phyloP scores from a whole-genome alignment of 129 eudicot genomes.

The Apium graveolens region DNA sequence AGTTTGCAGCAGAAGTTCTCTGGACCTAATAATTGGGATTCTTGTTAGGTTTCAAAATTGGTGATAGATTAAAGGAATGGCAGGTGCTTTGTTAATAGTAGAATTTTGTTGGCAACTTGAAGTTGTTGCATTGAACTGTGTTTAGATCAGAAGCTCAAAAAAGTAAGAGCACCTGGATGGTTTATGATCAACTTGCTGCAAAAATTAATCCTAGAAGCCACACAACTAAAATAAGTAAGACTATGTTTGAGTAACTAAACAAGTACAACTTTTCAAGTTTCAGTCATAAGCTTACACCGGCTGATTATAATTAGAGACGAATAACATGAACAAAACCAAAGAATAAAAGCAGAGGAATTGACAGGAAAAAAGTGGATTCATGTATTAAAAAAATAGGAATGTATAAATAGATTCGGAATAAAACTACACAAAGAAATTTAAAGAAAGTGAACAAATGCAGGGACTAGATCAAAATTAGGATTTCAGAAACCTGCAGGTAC shows the following conservation, averaged over 20 bases:
- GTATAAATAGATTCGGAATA: neutral
- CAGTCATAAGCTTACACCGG: neutral
- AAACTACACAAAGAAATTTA: neutral
- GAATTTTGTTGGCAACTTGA: neutral
- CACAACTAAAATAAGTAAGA: neutral
- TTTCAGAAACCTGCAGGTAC: constrained; percentile 18
- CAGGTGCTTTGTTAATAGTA: neutral
- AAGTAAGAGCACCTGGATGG: neutral
- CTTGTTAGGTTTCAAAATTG: neutral
- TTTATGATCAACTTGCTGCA: neutral
- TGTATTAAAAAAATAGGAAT: neutral
- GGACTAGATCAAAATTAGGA: constrained; percentile 1
- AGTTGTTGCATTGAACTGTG: neutral
- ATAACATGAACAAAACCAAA: neutral
- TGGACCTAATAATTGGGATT: neutral
- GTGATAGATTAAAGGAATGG: neutral
- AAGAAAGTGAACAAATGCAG: neutral
- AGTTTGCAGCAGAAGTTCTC: neutral
- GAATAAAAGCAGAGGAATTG: neutral
- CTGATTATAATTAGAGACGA: neutral
- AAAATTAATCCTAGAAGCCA: neutral
- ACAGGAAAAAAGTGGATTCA: neutral
- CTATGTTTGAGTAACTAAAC: neutral
- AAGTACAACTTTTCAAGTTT: neutral
- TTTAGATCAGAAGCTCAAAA: neutral